A percentile compares a stretch with the other conserved stretches of the same genome.
Conservation (phyloP, 2,329 filamentous ascomycete species). For the Fusarium guadeloupense region DNA sequence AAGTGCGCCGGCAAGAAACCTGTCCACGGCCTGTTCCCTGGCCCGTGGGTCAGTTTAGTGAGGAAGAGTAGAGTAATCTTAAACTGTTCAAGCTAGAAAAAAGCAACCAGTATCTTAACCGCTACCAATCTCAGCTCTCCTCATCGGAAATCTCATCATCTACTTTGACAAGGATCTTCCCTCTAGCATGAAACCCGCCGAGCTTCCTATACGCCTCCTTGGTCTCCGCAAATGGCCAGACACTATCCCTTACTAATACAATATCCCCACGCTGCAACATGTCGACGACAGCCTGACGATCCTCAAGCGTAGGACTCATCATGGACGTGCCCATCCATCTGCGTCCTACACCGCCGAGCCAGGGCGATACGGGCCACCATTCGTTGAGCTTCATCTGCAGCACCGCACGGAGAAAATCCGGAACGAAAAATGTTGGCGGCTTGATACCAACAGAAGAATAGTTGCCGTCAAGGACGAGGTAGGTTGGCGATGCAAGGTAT, state of each 20-base stretch:
- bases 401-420: constrained; percentile 45
- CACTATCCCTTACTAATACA: constrained; percentile 49
- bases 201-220: constrained; percentile 50
- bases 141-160: constrained; percentile 38
- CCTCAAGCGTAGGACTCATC: constrained; percentile 47
- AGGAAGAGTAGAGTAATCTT: no score
- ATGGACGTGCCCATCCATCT: constrained; percentile 48
- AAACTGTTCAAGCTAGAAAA: no score
- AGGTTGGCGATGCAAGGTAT: constrained; percentile 52
- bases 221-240: constrained; percentile 50
- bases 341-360: constrained; percentile 52
- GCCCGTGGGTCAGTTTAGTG: no score
- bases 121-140: constrained; percentile 11
- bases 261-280: constrained; percentile 50
- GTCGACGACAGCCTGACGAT: constrained; percentile 46
- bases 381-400: constrained; percentile 51
- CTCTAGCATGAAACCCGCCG: constrained; percentile 47
- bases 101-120: background rate
- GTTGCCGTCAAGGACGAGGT: constrained; percentile 49
- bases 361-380: constrained; percentile 48
- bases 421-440: constrained; percentile 46
- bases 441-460: constrained; percentile 56
- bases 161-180: constrained; percentile 52
- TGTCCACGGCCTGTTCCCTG: no score
- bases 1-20: no score